A percentile compares a stretch with the other conserved stretches of the same genome.
phyloP scores from a whole-genome alignment of 139 green algal genomes.

The Chlamydomonas asymmetrica region DNA sequence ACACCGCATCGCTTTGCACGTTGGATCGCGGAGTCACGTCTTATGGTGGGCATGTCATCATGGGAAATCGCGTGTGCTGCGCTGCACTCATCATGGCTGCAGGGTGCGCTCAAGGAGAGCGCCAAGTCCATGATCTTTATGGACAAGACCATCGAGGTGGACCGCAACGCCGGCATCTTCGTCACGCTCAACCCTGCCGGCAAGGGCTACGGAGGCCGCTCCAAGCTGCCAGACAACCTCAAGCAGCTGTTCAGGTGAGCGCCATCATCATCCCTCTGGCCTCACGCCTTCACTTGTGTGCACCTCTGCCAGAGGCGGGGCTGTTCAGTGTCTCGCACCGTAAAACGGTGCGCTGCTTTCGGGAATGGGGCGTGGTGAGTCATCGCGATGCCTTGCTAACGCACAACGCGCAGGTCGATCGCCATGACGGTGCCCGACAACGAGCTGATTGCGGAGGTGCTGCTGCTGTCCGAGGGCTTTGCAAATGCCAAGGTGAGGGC shows the following conservation, averaged over 20 bases:
- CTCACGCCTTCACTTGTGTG: too few relatives aligned
- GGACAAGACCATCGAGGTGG: constrained; percentile 62
- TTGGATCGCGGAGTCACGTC: too few relatives aligned
- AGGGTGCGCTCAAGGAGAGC: constrained; percentile 67
- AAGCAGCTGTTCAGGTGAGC: constrained; percentile 78
- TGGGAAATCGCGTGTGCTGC: too few relatives aligned
- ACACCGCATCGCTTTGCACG: background rate
- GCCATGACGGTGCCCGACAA: constrained; percentile 81
- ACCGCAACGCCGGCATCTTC: constrained; percentile 79
- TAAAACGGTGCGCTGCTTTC: background rate
- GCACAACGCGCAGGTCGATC: constrained; percentile 50
- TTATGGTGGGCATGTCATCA: too few relatives aligned
- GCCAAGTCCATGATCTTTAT: constrained; percentile 62
- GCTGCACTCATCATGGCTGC: too few relatives aligned
- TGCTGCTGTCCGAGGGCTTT: constrained; percentile 78
- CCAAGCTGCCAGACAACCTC: constrained; percentile 87
- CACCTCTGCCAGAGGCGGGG: too few relatives aligned
- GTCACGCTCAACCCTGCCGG: constrained; percentile 89
- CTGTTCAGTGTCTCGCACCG: background rate
- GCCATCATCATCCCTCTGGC: too few relatives aligned
- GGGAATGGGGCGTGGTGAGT: background rate
- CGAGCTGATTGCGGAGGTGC: constrained; percentile 79
- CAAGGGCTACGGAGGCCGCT: constrained; percentile 80
- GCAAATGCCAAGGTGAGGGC: constrained; percentile 35
- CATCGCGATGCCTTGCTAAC: too few relatives aligned